phyloP scores from a whole-genome alignment of 2,329 filamentous ascomycete species.

The Colletotrichum chlorophyti region DNA sequence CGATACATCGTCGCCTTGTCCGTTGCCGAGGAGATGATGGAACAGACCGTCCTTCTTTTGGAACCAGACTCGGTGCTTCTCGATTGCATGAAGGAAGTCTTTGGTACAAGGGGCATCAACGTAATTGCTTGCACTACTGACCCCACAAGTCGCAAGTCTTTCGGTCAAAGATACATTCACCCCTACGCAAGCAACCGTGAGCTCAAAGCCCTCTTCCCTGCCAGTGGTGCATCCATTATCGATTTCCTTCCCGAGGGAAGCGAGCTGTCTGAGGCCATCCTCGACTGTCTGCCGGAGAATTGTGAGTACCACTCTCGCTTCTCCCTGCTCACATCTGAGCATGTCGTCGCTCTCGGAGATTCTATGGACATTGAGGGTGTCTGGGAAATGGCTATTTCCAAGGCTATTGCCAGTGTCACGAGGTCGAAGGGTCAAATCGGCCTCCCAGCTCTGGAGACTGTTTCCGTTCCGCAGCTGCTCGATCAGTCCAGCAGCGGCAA shows the following conservation, averaged over 20 bases:
- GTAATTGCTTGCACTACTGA: constrained; percentile 34
- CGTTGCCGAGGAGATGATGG: constrained; percentile 18
- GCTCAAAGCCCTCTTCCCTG: constrained; percentile 37
- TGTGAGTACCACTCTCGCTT: constrained; percentile 35
- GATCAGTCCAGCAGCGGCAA: not conserved
- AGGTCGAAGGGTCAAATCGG: not conserved
- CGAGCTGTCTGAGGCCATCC: constrained; percentile 36
- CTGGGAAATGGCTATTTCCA: constrained; percentile 33
- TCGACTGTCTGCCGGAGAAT: constrained; percentile 32
- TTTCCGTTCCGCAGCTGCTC: constrained; percentile 37
- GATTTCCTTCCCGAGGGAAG: constrained; percentile 39
- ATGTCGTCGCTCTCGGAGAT: constrained; percentile 11
- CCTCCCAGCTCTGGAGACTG: not conserved
- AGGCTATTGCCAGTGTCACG: constrained; percentile 27
- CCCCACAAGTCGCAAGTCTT: not conserved
- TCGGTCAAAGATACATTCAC: constrained; percentile 33
- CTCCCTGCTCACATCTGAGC: constrained; percentile 26
- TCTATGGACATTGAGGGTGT: constrained; percentile 15
- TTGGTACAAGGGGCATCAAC: constrained; percentile 3
- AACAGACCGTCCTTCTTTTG: constrained; percentile 38
- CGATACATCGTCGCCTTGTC: constrained; percentile 33
- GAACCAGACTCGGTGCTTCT: constrained; percentile 40
- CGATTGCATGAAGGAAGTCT: constrained; percentile 34
- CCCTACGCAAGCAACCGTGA: constrained; percentile 34
- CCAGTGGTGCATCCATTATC: constrained; percentile 34